phyloP scores from a whole-genome alignment of 2,329 filamentous ascomycete species.

The Trichophyton benhamiae region DNA sequence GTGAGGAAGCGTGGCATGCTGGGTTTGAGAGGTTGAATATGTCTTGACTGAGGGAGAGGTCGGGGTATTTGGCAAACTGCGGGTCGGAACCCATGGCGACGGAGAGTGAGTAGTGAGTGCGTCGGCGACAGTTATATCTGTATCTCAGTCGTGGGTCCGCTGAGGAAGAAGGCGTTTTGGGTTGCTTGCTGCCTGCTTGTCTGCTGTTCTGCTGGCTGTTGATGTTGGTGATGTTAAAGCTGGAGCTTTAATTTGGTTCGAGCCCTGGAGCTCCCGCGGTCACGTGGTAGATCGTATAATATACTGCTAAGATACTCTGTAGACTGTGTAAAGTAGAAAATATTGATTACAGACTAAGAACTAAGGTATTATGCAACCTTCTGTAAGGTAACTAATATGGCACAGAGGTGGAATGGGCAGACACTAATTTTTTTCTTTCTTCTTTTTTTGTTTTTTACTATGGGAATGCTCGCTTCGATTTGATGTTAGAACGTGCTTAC shows the following conservation, averaged over 20 bases:
- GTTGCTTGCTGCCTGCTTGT: conserved; percentile 10
- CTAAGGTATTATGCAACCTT: too few species aligned
- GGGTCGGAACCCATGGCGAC: conserved; percentile 46
- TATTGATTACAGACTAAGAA: too few species aligned
- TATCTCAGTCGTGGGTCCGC: not conserved
- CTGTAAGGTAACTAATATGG: too few species aligned
- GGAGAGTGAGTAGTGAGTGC: conserved; percentile 7
- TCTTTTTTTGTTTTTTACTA: too few species aligned
- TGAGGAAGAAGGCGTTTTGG: conserved; percentile 3
- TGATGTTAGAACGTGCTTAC: too few species aligned
- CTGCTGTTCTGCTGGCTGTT: conserved; percentile 8
- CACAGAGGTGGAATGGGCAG: too few species aligned
- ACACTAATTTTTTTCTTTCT: too few species aligned
- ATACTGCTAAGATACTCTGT: too few species aligned
- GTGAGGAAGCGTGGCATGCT: conserved; percentile 40
- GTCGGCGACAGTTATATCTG: not conserved
- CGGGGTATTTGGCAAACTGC: conserved; percentile 52
- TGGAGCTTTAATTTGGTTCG: conserved; percentile 2
- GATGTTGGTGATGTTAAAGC: conserved; percentile 17
- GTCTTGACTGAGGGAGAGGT: conserved; percentile 52
- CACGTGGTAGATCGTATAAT: not conserved
- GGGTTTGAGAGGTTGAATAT: conserved; percentile 57
- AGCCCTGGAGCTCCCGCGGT: not conserved
- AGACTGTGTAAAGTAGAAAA: too few species aligned
- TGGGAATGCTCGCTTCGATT: too few species aligned